Base-by-base conservation (phyloP, 1,284 basidiomycete species). In the Naganishia liquefaciens region DNA sequence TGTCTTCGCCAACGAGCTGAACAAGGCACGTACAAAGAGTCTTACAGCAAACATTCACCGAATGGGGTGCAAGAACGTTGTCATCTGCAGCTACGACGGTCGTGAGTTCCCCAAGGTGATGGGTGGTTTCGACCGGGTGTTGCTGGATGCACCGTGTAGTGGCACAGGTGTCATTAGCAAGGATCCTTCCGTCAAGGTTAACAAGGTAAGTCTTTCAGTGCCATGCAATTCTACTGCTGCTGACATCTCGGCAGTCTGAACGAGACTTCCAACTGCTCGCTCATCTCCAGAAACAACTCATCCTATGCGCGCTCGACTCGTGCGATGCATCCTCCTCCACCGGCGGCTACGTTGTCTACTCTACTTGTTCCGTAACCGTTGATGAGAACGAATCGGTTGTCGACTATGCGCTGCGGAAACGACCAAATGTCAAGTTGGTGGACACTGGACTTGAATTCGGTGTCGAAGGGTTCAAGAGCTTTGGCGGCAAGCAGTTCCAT, bases 51-150 rank as follows among this genome's bases (percentile, higher is more conserved):
- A 99, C 74, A 86, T 99, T 3, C 94, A 98, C 76, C 88, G 96
- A 23, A 83, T 99, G 71, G 96, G 96, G 1, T 99, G 96, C 83
- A 96, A 93, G 80, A 99, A 99, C 76, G 94, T 99, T 54, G 88
- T 97, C 10, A 88, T 99, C 40, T 98, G 93, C 79, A 96, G 93
- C 65, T 95, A 99, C 75, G 96, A 99, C 74, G 96, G 94, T 4
- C 84, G 96, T 66, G 90, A 98, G 79, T 99, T 99, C 81, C 96
- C 96, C n/a, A 97, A 95, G 78, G 94, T 99, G 50, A 93, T 99
- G 81, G 96, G 95, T 25, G 96, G 96, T 1, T 99, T 99, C 72
- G 95, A 99, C 76, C 84, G 96, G 23, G 93, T 99, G 40, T 80
- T 99, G 67, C 82, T 99, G 64, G 96, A 99, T 79, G 95, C 96